These are phyloP conservation scores for Lactarius trivialis DNA, from an alignment of 768 basidiomycete genomes.

Conservation along the genomic window DNA sequence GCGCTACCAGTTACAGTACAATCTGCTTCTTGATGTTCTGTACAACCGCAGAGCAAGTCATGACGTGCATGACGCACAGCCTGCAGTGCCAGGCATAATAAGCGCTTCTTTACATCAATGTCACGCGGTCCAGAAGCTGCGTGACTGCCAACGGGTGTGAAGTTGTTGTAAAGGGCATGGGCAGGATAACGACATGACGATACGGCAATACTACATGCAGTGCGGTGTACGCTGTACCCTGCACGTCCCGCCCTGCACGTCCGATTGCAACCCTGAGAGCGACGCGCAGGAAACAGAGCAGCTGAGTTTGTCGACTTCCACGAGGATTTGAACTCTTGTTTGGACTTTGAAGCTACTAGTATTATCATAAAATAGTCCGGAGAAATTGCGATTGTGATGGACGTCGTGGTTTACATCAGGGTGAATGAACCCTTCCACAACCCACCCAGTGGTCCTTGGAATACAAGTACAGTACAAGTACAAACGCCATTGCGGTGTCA, in stretches of 20 bases:
- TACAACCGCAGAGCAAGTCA: not conserved
- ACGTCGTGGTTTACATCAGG: not conserved
- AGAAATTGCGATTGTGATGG: not conserved
- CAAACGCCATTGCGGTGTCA: not conserved
- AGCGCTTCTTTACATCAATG: not conserved
- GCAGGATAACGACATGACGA: too few relatives aligned
- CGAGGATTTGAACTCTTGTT: not conserved
- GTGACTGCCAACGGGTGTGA: not conserved
- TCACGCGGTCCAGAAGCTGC: not conserved
- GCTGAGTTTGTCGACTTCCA: not conserved
- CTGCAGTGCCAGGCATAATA: not conserved
- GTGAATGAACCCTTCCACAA: not conserved
- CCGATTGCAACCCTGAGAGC: not conserved
- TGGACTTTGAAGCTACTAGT: too few relatives aligned
- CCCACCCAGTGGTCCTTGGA: not conserved
- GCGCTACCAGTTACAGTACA: not conserved
- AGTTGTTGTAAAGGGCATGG: not conserved
- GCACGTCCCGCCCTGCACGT: not conserved
- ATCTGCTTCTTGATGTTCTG: not conserved
- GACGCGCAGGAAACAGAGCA: not conserved
- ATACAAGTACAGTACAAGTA: conserved; percentile 1
- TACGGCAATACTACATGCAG: not conserved
- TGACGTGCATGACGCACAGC: not conserved
- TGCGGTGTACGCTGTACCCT: not conserved
- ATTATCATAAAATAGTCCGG: not conserved